Evolutionary conservation across 495 filamentous ascomycete species (phyloP), one percentile per base, ranked within the genome.

Genomic region (Xeromyces bisporus): DNA sequence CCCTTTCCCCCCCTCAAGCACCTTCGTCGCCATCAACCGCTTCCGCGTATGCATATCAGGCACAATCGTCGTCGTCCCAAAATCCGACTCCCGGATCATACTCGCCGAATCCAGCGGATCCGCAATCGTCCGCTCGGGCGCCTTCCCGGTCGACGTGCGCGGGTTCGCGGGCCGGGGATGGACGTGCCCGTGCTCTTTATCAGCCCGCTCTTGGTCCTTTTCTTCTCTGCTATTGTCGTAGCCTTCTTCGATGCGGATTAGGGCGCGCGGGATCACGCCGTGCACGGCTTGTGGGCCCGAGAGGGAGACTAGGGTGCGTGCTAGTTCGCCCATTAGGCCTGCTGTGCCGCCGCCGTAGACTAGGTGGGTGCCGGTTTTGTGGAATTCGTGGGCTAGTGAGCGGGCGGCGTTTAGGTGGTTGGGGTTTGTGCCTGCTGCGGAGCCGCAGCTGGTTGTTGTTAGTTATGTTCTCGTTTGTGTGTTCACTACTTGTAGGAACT

Each of bases 1-100:
- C 2, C 85, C 85, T 0, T 72, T 69, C 0, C 80, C 84, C 4
- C 85, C 84, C 29, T 73, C 64, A 6, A 87, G 60, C 3, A 93
- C 83, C 50, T 83, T 78, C 38, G 67, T 58, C 23, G 83, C 89
- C 89, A 97, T 97, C 58, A 91, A 57, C 23, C 71, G 66, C 58
- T 97, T 97, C 29, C 89, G 72, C 29, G 80, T 82, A 51, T 97
- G 89, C 89, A 97, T 97, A 44, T 93, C 83, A 37, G 69, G 61
- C 14, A 96, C 89, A 10, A 93, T 72, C 0, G 84, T 94, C 6
- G 81, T 94, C 1, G 66, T 56, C 0, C 91, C 89, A 46, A 73
- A 97, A 7, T 78, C 62, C 0, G 58, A 54, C 46, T 80, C 73
- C 24, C 76, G 66, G 7, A 85, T 75, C 2, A 72, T 53, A 7